These are phyloP conservation scores for Chytriomyces sp. DNA, from an alignment of 192 early-diverging fungal genomes.

Conservation along the genomic window DNA sequence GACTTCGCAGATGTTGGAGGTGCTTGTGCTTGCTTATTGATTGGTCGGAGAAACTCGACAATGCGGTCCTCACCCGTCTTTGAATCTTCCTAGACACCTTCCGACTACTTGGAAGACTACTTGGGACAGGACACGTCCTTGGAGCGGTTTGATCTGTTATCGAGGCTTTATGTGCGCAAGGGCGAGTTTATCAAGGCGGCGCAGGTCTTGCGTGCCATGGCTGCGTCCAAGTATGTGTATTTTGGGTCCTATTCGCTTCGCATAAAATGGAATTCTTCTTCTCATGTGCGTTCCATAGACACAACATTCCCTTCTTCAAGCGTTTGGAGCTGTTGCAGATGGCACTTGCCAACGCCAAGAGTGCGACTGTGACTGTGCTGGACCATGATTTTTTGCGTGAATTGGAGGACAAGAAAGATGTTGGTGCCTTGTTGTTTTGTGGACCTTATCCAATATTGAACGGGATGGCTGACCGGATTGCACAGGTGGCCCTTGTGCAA, in stretches of 20 bases:
- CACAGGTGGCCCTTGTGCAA: constrained; percentile 27
- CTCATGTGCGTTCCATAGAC: neutral
- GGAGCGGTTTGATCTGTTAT: constrained; percentile 20
- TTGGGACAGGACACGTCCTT: constrained; percentile 9
- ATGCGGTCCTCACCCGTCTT: too few relatives aligned
- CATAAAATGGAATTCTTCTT: neutral
- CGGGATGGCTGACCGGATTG: neutral
- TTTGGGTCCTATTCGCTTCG: neutral
- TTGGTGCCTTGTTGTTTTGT: neutral
- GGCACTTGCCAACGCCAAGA: constrained; percentile 29
- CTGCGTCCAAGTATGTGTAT: constrained; percentile 23
- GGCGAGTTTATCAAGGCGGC: constrained; percentile 31
- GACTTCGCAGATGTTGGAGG: constrained; percentile 17
- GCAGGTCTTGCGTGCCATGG: constrained; percentile 19
- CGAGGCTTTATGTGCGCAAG: constrained; percentile 21
- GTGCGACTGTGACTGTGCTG: constrained; percentile 10
- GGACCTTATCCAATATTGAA: neutral
- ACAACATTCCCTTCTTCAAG: constrained; percentile 9
- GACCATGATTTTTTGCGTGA: constrained; percentile 31
- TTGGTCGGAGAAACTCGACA: too few relatives aligned
- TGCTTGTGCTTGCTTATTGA: too few relatives aligned
- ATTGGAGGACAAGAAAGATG: constrained; percentile 34
- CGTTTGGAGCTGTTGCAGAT: constrained; percentile 26
- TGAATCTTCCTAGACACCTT: too few relatives aligned
- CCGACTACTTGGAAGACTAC: constrained; percentile 34